Evolutionary conservation across 1,284 basidiomycete species (phyloP).

Genomic region (Entoloma clypeatum): DNA sequence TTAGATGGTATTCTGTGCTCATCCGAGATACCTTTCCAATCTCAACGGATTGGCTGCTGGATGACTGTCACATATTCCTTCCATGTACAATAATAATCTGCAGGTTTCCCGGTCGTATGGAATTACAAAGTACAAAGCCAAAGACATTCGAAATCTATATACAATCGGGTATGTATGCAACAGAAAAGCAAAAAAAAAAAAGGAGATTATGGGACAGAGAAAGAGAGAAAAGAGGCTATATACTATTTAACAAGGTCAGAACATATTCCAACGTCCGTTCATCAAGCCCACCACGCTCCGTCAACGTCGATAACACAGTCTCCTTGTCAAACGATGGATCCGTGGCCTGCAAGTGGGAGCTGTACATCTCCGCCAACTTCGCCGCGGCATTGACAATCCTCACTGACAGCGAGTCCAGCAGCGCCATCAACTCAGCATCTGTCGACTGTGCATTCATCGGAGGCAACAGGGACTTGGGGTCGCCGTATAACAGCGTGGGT

Average conservation of each 20-base stretch:
- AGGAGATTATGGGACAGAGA: background rate
- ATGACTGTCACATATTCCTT: no score
- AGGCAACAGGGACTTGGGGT: constrained; percentile 70
- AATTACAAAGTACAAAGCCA: constrained; percentile 1
- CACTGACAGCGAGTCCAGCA: constrained; percentile 73
- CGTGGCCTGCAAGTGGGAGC: constrained; percentile 16
- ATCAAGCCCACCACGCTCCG: constrained; percentile 36
- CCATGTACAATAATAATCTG: no score
- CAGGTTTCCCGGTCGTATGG: no score
- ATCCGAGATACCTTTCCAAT: no score
- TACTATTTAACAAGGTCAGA: constrained; percentile 28
- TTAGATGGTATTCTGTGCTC: no score
- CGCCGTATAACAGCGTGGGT: constrained; percentile 50
- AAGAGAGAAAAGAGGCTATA: constrained; percentile 12
- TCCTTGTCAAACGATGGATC: constrained; percentile 17
- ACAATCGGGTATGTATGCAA: background rate
- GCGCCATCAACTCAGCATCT: constrained; percentile 71
- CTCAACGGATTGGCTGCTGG: no score
- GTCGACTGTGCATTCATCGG: constrained; percentile 68
- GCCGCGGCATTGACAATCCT: constrained; percentile 81
- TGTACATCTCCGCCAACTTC: constrained; percentile 42
- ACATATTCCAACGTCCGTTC: constrained; percentile 44
- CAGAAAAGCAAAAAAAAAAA: constrained; percentile 7
- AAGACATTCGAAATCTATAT: background rate
- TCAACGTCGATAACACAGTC: constrained; percentile 27